A percentile compares a stretch with the other conserved stretches of the same genome.
Conservation (phyloP, 1,284 basidiomycete species). For the Melanopsichium pennsylvanicum region DNA sequence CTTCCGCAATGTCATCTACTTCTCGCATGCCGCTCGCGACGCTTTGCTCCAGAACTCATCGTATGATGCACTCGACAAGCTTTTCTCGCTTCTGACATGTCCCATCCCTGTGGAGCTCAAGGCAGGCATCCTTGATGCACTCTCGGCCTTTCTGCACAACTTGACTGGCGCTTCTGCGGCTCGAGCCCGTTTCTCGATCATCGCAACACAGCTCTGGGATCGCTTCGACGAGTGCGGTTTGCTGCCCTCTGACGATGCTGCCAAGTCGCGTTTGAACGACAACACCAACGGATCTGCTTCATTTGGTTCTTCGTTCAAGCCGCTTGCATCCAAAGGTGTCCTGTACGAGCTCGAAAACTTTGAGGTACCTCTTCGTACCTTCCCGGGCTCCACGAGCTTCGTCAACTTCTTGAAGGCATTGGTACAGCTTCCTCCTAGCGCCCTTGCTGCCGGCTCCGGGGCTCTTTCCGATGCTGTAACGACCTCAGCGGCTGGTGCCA, state of each 20-base stretch:
- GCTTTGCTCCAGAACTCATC: constrained; percentile 80
- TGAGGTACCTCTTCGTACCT: constrained; percentile 79
- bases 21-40: constrained; percentile 80
- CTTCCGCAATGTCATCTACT: constrained; percentile 78
- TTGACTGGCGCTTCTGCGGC: constrained; percentile 12
- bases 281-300: neutral
- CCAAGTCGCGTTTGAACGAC: constrained; percentile 11
- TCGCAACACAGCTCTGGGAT: constrained; percentile 82
- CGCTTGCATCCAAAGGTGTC: constrained; percentile 54
- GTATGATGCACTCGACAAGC: constrained; percentile 76
- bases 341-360: constrained; percentile 79
- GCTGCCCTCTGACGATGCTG: constrained; percentile 25
- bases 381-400: constrained; percentile 88
- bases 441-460: constrained; percentile 20
- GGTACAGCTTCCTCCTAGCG: constrained; percentile 33
- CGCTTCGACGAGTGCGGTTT: constrained; percentile 74
- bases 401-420: constrained; percentile 82
- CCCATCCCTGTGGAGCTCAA: constrained; percentile 83
- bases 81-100: constrained; percentile 68
- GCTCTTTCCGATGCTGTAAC: constrained; percentile 19
- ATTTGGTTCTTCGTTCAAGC: constrained; percentile 35
- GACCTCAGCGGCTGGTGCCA: constrained; percentile 6
- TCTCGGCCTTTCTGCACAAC: constrained; percentile 75
- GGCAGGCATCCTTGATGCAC: constrained; percentile 81
- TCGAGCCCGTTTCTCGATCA: constrained; percentile 66